Percentiles rank a stretch among this genome's conserved stretches.
Conservation (phyloP, 163 green algal genomes). For the Chlorella variabilis region DNA sequence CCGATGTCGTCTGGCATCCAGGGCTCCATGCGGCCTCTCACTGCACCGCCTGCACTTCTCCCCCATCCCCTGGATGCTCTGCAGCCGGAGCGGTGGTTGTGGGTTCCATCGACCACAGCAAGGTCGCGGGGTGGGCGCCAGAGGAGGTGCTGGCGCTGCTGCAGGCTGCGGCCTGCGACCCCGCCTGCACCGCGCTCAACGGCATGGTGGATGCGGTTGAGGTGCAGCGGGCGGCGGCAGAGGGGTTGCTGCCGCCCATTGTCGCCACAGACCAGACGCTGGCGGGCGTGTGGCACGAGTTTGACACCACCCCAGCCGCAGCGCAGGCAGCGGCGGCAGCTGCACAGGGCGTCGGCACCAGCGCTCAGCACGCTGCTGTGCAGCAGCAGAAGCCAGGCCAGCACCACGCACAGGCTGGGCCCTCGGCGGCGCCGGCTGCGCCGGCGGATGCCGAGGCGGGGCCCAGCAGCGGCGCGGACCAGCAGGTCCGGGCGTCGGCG, state of each 20-base stretch:
- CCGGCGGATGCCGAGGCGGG: background rate
- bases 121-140: constrained; percentile 8
- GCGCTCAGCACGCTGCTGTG: background rate
- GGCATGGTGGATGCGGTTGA: background rate
- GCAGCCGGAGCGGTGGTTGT: constrained; percentile 37
- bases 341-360: background rate
- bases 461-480: background rate
- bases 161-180: background rate
- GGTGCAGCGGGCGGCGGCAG: background rate
- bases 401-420: background rate
- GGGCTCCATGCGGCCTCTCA: too few relatives aligned
- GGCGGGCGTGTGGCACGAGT: constrained; percentile 39
- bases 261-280: constrained; percentile 14
- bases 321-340: background rate
- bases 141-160: constrained; percentile 17
- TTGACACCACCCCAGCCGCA: constrained; percentile 19
- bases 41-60: background rate
- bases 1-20: too few relatives aligned
- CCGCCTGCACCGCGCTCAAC: constrained; percentile 22
- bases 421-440: background rate
- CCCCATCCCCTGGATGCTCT: too few relatives aligned
- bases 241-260: constrained; percentile 37
- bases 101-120: constrained; percentile 27
- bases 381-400: background rate
- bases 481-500: background rate